Evolutionary conservation across 306 rosid species (phyloP).

Genomic region (Medicago truncatula): DNA sequence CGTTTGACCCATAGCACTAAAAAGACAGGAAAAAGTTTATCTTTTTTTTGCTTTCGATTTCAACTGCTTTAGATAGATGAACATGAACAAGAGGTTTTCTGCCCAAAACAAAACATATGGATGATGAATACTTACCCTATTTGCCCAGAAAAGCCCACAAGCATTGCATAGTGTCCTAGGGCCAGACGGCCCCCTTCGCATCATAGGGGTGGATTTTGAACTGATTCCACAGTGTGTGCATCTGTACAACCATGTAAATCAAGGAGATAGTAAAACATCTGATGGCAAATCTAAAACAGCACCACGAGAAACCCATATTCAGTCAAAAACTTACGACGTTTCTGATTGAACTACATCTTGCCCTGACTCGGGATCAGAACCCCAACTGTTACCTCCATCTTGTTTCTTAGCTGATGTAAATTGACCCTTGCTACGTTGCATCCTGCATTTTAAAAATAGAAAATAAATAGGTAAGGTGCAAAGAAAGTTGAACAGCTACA

Average conservation of each 20-base stretch:
- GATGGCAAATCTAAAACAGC: conserved; percentile 18
- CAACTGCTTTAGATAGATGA: conserved; percentile 6
- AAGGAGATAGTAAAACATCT: conserved; percentile 34
- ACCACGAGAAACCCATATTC: conserved; percentile 38
- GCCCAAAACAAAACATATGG: conserved; percentile 7
- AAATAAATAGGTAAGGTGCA: conserved; percentile 32
- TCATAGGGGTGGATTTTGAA: conserved; percentile 92
- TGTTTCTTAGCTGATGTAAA: conserved; percentile 88
- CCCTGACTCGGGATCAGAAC: conserved; percentile 68
- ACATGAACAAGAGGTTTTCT: neutral
- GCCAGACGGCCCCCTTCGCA: conserved; percentile 97
- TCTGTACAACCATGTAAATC: conserved; percentile 55
- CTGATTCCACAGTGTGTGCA: conserved; percentile 90
- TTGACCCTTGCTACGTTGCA: conserved; percentile 97
- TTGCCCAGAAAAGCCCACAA: conserved; percentile 96
- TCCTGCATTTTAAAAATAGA: conserved; percentile 59
- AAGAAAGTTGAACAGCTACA: conserved; percentile 27
- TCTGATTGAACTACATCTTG: conserved; percentile 74
- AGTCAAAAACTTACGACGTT: conserved; percentile 71
- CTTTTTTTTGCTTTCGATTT: conserved; percentile 1
- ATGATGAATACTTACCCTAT: conserved; percentile 71
- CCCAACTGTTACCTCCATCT: conserved; percentile 77
- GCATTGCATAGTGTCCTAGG: conserved; percentile 97
- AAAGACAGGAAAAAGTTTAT: neutral
- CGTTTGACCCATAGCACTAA: neutral